Base-by-base conservation (phyloP, 208 protist genomes). In the Crithidia thermophila region DNA sequence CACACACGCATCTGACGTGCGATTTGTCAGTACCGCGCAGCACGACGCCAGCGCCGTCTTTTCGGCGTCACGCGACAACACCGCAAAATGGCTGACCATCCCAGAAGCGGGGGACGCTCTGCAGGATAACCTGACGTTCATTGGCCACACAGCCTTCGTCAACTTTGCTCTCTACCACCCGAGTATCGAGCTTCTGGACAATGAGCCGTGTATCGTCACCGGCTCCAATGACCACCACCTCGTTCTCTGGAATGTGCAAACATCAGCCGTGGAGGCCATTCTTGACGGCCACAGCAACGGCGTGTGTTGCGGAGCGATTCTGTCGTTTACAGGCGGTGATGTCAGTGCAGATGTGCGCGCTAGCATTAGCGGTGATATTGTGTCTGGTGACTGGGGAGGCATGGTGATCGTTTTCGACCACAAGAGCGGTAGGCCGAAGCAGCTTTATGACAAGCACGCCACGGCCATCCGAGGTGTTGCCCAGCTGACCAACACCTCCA, bases 201-300 rank as follows among this genome's bases (percentile, higher is more conserved):
- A 64, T 31, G 61, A 68, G 23, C 25, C 84, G 21, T 88, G 76
- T 47, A 13, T 94, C 42, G 67, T 93, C 33, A 96, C 88, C 0
- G 84, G 87, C 23, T 66, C 73, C 11, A 93, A 94, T 64, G 91
- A 96, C 52, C 73, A 84, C 8, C 88, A 94, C 45, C 70, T 96
- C 14, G 77, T 69, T 11, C 40, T 94, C 7, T 95, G 90, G 87
- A 79, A 75, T 47, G 14, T 62, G 0, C 52, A 74, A 13, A 77
- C 84, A 2, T 58, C 66, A 0, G 53, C 49, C 5, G 56, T 93
- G 16, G 87, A 93, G 45, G 90, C 87, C 2, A 81, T 93, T 2
- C 58, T 95, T 2, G 85, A 91, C 28, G 82, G 82, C 2, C 87
- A 93, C 71, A 65, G 50, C 23, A 67, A 78, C 16, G 90, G 87